These are phyloP conservation scores for Aspergillus carlsbadensis DNA, from an alignment of 495 filamentous ascomycete species.

Conservation along the genomic window DNA sequence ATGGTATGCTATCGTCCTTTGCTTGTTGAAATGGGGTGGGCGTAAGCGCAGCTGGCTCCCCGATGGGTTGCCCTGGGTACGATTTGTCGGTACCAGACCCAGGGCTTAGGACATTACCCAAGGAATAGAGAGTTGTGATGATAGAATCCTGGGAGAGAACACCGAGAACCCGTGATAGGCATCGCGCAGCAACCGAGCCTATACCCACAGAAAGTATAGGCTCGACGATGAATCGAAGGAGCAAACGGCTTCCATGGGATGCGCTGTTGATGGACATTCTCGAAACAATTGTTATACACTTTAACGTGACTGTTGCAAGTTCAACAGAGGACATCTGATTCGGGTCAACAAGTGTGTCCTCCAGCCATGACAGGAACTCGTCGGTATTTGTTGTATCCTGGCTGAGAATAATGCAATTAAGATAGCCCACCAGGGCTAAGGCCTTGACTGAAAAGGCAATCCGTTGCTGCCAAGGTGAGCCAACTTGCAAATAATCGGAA, in stretches of 20 bases:
- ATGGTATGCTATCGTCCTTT: conserved; percentile 74
- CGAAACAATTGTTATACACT: conserved; percentile 77
- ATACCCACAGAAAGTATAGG: conserved; percentile 60
- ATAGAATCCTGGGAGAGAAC: conserved; percentile 86
- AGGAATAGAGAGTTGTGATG: conserved; percentile 90
- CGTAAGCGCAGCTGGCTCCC: conserved; percentile 27
- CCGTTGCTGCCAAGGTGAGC: conserved; percentile 82
- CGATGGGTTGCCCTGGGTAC: conserved; percentile 28
- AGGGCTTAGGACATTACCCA: conserved; percentile 88
- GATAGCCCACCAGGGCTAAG: conserved; percentile 73
- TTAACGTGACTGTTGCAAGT: conserved; percentile 73
- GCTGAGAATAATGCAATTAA: conserved; percentile 78
- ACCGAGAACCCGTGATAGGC: conserved; percentile 74
- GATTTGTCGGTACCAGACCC: conserved; percentile 42
- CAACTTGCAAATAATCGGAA: conserved; percentile 81
- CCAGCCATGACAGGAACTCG: conserved; percentile 81
- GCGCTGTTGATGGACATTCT: conserved; percentile 69
- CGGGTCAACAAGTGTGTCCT: conserved; percentile 70
- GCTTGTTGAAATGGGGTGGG: conserved; percentile 50
- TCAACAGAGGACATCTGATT: conserved; percentile 75
- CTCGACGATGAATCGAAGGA: conserved; percentile 83
- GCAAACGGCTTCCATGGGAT: conserved; percentile 71
- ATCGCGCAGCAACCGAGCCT: conserved; percentile 72
- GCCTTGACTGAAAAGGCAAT: conserved; percentile 85
- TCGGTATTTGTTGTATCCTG: conserved; percentile 79